phyloP scores from a whole-genome alignment of 2,329 filamentous ascomycete genomes.

The Claviceps cyperi region DNA sequence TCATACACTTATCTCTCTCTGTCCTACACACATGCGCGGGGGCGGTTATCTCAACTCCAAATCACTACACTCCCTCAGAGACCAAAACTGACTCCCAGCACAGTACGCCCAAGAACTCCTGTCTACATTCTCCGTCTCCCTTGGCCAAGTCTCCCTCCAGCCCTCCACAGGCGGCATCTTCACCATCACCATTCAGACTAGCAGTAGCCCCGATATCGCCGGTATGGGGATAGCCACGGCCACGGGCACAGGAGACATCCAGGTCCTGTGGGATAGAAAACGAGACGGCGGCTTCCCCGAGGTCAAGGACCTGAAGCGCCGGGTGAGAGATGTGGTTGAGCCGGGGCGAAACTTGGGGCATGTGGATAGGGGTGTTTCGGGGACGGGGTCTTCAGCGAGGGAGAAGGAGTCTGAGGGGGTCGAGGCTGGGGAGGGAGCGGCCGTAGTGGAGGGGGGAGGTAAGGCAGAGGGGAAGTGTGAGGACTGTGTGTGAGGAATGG shows the following conservation, averaged over 20 bases:
- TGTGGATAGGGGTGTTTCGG: constrained; percentile 39
- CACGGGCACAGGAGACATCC: not conserved
- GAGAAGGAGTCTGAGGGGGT: constrained; percentile 1
- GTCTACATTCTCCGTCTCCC: constrained; percentile 70
- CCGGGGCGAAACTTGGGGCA: constrained; percentile 69
- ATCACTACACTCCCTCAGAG: no score
- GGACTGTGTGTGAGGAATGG: not conserved
- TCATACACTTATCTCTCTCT: no score
- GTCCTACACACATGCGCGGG: no score
- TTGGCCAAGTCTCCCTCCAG: constrained; percentile 79
- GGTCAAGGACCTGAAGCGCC: constrained; percentile 78
- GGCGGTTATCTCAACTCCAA: no score
- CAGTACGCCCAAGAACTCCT: constrained; percentile 91
- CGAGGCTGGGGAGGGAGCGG: not conserved
- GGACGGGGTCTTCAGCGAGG: no score
- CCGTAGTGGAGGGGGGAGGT: not conserved
- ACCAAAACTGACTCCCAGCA: not conserved
- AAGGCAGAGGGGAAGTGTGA: not conserved
- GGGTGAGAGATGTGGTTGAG: constrained; percentile 69
- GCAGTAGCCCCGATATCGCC: not conserved
- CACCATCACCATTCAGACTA: constrained; percentile 45
- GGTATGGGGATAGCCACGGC: not conserved
- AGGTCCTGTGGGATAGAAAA: constrained; percentile 77
- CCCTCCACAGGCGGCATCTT: constrained; percentile 79
- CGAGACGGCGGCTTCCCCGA: constrained; percentile 82